A percentile compares a stretch with the other conserved stretches of the same genome.
These are phyloP conservation scores for Fusarium ramigenum DNA, from an alignment of 2,329 filamentous ascomycete genomes.

Conservation along the genomic window DNA sequence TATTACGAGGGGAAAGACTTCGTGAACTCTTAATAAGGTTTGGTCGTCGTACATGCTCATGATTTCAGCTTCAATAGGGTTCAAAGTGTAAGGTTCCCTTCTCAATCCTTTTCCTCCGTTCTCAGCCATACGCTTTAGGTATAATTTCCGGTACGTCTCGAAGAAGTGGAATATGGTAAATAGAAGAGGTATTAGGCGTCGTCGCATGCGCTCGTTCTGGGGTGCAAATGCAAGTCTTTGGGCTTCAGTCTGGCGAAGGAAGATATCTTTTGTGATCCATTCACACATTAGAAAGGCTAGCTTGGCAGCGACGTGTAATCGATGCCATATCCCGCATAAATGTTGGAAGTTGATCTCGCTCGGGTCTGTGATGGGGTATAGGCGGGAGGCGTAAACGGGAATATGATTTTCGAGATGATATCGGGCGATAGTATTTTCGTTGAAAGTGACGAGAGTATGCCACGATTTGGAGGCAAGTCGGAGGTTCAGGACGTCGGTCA, in stretches of 20 bases:
- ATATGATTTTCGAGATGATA: constrained; percentile 69
- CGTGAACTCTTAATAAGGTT: constrained; percentile 69
- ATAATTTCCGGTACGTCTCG: constrained; percentile 69
- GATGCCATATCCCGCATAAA: constrained; percentile 72
- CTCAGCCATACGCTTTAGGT: constrained; percentile 64
- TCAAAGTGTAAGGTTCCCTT: constrained; percentile 65
- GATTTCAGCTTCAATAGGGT: constrained; percentile 69
- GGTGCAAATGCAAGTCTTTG: constrained; percentile 67
- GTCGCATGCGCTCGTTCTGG: constrained; percentile 71
- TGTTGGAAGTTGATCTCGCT: constrained; percentile 65
- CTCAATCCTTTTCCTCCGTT: constrained; percentile 62
- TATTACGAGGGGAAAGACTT: constrained; percentile 71
- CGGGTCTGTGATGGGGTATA: constrained; percentile 64
- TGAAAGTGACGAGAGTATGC: constrained; percentile 67
- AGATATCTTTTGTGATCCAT: constrained; percentile 73
- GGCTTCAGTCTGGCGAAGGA: constrained; percentile 64
- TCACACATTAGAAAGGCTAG: constrained; percentile 69
- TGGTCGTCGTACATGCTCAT: constrained; percentile 73
- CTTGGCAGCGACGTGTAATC: constrained; percentile 71
- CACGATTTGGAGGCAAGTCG: constrained; percentile 67
- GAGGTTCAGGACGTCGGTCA: constrained; percentile 68
- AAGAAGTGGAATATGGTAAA: constrained; percentile 76
- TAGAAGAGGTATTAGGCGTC: constrained; percentile 69
- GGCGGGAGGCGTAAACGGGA: constrained; percentile 66
- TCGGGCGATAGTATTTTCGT: constrained; percentile 69